These are phyloP conservation scores for Aspergillus sp. DNA, from an alignment of 2,329 filamentous ascomycete genomes.

Conservation along the genomic window DNA sequence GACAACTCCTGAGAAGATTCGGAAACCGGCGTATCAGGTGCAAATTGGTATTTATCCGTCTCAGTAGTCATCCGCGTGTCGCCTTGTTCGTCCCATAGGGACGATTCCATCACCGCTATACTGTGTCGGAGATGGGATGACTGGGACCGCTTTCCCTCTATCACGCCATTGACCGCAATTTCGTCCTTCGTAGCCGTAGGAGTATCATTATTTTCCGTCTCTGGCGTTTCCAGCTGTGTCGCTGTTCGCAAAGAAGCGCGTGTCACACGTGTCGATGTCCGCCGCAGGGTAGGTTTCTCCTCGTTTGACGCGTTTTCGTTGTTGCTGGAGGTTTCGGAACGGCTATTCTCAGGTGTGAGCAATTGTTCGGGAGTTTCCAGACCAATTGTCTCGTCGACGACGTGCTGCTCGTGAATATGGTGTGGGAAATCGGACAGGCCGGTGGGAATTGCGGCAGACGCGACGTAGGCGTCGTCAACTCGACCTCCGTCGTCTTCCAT, in stretches of 20 bases:
- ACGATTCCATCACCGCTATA: constrained; percentile 33
- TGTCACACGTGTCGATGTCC: constrained; percentile 32
- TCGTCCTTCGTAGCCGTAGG: constrained; percentile 14
- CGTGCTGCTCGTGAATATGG: constrained; percentile 14
- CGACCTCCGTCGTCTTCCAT: neutral
- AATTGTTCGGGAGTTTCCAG: constrained; percentile 32
- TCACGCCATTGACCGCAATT: constrained; percentile 35
- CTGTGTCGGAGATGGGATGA: constrained; percentile 32
- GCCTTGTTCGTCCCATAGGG: constrained; percentile 20
- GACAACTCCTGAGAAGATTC: constrained; percentile 25
- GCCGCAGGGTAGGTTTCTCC: constrained; percentile 19
- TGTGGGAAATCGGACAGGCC: constrained; percentile 19
- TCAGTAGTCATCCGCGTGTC: constrained; percentile 7
- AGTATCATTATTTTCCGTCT: constrained; percentile 13
- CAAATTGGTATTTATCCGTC: constrained; percentile 18
- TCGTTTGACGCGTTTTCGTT: constrained; percentile 26
- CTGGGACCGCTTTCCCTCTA: constrained; percentile 26
- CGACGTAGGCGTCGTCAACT: constrained; percentile 12
- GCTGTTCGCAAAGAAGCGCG: constrained; percentile 30
- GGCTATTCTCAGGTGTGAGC: constrained; percentile 37
- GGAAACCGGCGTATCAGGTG: constrained; percentile 28
- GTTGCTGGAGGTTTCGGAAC: constrained; percentile 37
- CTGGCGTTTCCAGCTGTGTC: constrained; percentile 17
- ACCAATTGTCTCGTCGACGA: constrained; percentile 22
- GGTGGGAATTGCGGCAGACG: constrained; percentile 25